A percentile compares a stretch with the other conserved stretches of the same genome.
phyloP scores from a whole-genome alignment of 2,329 filamentous ascomycete genomes.

The Huntiella bhutanensis region DNA sequence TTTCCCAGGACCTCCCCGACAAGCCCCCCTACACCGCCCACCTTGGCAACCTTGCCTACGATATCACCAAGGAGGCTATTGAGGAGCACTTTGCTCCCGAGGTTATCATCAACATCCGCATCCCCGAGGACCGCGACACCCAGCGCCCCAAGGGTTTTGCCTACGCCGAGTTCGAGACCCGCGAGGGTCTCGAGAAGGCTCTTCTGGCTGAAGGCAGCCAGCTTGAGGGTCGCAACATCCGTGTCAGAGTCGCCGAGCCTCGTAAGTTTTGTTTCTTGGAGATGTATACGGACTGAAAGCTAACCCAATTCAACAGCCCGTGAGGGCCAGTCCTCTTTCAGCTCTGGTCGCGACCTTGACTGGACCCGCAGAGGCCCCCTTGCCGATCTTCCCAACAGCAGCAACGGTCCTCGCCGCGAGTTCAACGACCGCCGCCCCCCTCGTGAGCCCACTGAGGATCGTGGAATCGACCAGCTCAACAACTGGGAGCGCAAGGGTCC shows the following conservation, averaged over 20 bases:
- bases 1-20: constrained; percentile 56
- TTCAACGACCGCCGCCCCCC: constrained; percentile 43
- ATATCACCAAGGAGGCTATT: constrained; percentile 68
- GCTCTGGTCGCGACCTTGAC: constrained; percentile 62
- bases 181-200: constrained; percentile 83
- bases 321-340: constrained; percentile 21
- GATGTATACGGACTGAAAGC: too few species aligned
- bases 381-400: constrained; percentile 43
- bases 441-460: constrained; percentile 41
- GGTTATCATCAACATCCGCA: constrained; percentile 74
- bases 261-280: constrained; percentile 39
- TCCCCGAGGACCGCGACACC: constrained; percentile 91
- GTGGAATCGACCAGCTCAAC: constrained; percentile 59
- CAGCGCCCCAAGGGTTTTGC: constrained; percentile 94
- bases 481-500: constrained; percentile 95
- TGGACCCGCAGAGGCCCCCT: constrained; percentile 90
- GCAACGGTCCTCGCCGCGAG: constrained; percentile 46
- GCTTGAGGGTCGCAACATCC: constrained; percentile 77
- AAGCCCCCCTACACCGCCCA: constrained; percentile 93
- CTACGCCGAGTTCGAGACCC: constrained; percentile 79
- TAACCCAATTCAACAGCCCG: background rate
- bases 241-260: constrained; percentile 90
- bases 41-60: constrained; percentile 90
- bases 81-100: constrained; percentile 72
- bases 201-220: constrained; percentile 62